Conservation (phyloP, 495 filamentous ascomycete species). For the Collariella sp. region DNA sequence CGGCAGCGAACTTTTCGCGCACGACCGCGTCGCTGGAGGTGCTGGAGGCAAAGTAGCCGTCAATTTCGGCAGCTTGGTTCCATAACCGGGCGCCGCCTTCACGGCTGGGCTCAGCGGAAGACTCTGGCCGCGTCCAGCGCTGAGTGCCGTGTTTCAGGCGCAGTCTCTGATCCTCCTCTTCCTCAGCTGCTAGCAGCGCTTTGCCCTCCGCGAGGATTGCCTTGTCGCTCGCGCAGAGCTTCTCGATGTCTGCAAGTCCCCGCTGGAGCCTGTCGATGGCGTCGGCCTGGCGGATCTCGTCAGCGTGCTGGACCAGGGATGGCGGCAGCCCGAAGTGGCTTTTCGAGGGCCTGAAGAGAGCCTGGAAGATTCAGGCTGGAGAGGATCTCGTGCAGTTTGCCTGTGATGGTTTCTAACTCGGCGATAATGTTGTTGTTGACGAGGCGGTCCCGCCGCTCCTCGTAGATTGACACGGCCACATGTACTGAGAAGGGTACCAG, state of each 20-base stretch:
- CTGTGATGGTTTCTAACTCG: constrained; percentile 75
- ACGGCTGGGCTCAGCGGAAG: constrained; percentile 39
- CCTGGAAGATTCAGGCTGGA: constrained; percentile 84
- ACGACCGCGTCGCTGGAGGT: constrained; percentile 76
- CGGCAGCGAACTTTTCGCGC: constrained; percentile 65
- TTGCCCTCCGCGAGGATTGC: constrained; percentile 74
- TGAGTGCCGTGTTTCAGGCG: constrained; percentile 79
- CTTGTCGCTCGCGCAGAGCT: constrained; percentile 66
- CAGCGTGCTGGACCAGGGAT: constrained; percentile 75
- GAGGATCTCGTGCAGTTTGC: constrained; percentile 69
- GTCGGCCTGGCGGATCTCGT: constrained; percentile 90
- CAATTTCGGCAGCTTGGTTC: constrained; percentile 65
- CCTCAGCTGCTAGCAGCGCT: constrained; percentile 66
- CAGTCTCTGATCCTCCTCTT: constrained; percentile 68
- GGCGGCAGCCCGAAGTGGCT: constrained; percentile 88
- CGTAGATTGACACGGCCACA: constrained; percentile 89
- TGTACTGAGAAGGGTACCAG: constrained; percentile 95
- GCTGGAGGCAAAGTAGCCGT: constrained; percentile 80
- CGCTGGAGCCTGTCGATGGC: constrained; percentile 64
- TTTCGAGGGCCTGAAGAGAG: constrained; percentile 89
- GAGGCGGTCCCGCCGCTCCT: constrained; percentile 77
- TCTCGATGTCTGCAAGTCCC: constrained; percentile 78
- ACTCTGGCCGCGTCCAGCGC: constrained; percentile 67
- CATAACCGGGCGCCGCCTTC: constrained; percentile 67
- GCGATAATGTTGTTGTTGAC: constrained; percentile 79